Base-by-base conservation (phyloP, 2,329 filamentous ascomycete genomes). In the Diplodia scrobiculata region DNA sequence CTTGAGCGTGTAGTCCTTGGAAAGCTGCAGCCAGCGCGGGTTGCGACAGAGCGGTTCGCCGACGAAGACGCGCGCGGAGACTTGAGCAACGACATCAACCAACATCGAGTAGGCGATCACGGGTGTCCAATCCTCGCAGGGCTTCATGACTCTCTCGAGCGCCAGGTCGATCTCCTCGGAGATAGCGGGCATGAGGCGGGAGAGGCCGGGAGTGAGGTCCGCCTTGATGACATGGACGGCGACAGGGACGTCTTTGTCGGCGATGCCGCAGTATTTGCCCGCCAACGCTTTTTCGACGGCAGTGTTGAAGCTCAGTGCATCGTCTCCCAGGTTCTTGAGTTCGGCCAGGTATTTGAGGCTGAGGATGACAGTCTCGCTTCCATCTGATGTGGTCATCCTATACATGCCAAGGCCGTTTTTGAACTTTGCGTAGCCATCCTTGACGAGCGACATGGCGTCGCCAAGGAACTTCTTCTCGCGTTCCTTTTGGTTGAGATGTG, bases 51-150 rank as follows among this genome's bases (percentile, higher is more conserved):
- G 75, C 62, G 83, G 80, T 0, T 79, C 72, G 5, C 82, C 82
- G 32, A 84, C 75, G 62, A 84, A 84, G 32, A 84, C 72, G 11
- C 79, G 75, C 2, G 82, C 82, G 0, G 80, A 82, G 0, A 80
- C 77, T 67, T 79, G 79, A 58, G 79, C 80, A 1, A 84, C 78
- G 47, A 84, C 78, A 19, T 79, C 79, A 2, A 83, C 74, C 5
- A 84, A 36, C 82, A 77, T n/a, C 25, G 68, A 55, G 38, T 70
- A 67, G 4, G 64, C 55, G 25, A 76, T 76, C 51, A 82, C 72
- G 1, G 74, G 65, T 0, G 75, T 80, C 80, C 80, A 84, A 52
- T 79, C 78, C 2, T 74, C 64, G 58, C 73, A 75, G 5, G 70
- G 62, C 1, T 73, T 72, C 54, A 77, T 54, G 9, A 73, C 70